These are phyloP conservation scores for Leccinum rimulosum DNA, from an alignment of 768 basidiomycete species.

Conservation along the genomic window DNA sequence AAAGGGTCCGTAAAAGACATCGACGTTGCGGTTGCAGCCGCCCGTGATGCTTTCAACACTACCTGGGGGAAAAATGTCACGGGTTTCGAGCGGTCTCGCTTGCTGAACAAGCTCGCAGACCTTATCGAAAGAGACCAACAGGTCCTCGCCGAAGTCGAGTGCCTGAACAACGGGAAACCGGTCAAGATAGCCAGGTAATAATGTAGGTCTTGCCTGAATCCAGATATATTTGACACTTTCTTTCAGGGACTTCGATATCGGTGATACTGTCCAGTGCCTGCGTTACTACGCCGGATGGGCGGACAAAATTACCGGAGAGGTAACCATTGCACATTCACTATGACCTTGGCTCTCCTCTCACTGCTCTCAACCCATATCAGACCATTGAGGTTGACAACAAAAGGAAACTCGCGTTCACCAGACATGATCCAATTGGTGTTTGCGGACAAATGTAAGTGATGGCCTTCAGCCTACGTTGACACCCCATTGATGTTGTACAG, in stretches of 20 bases:
- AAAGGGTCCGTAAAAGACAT: slow-evolving; percentile 73
- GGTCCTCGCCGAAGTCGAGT: slow-evolving; percentile 80
- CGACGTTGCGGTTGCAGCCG: slow-evolving; percentile 79
- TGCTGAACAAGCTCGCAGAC: slow-evolving; percentile 85
- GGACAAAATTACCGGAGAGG: slow-evolving; percentile 90
- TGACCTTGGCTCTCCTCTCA: slow-evolving; percentile 2
- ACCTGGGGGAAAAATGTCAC: slow-evolving; percentile 89
- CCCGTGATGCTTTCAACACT: slow-evolving; percentile 77
- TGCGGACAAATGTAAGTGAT: slow-evolving; percentile 80
- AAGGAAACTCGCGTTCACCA: slow-evolving; percentile 80
- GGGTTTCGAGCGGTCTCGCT: slow-evolving; percentile 75
- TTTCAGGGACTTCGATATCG: slow-evolving; percentile 74
- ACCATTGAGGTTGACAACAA: slow-evolving; percentile 79
- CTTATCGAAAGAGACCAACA: slow-evolving; percentile 84
- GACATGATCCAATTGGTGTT: slow-evolving; percentile 90
- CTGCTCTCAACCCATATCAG: slow-evolving; percentile 32
- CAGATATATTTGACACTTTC: background rate
- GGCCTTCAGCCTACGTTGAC: slow-evolving; percentile 7
- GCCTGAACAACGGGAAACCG: slow-evolving; percentile 92
- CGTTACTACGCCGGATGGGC: slow-evolving; percentile 96
- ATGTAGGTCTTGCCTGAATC: slow-evolving; percentile 34
- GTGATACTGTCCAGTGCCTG: slow-evolving; percentile 72
- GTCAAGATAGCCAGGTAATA: slow-evolving; percentile 52
- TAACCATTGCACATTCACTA: slow-evolving; percentile 25
- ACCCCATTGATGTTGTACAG: slow-evolving; percentile 34